A percentile compares a stretch with the other conserved stretches of the same genome.
Evolutionary conservation across 768 basidiomycete species (phyloP).

Genomic region (Agrocybe chaxingu): DNA sequence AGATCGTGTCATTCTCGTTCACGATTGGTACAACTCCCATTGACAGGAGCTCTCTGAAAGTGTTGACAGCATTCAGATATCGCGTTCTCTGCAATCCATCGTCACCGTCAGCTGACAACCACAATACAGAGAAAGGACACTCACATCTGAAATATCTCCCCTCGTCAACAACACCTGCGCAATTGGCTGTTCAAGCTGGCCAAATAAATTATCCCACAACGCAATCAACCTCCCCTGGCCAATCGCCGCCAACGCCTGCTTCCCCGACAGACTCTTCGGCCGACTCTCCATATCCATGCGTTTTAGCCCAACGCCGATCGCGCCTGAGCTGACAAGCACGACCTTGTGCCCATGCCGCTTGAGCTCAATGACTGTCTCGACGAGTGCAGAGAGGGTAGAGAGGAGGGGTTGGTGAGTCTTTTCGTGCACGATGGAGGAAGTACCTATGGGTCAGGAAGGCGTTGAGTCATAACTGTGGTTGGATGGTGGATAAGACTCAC

Average conservation of each 20-base stretch:
- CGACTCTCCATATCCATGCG: constrained; percentile 80
- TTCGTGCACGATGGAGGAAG: constrained; percentile 96
- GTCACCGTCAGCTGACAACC: not conserved
- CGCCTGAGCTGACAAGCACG: constrained; percentile 93
- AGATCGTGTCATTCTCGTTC: constrained; percentile 98
- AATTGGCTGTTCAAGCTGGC: constrained; percentile 91
- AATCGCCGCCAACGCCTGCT: constrained; percentile 96
- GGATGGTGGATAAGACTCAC: constrained; percentile 31
- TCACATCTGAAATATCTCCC: constrained; percentile 96
- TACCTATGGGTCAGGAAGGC: constrained; percentile 48
- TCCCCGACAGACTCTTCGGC: constrained; percentile 84
- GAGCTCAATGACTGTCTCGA: constrained; percentile 84
- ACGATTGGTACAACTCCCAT: constrained; percentile 98
- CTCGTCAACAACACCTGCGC: constrained; percentile 93
- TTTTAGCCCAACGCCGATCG: constrained; percentile 94
- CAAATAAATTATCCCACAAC: constrained; percentile 95
- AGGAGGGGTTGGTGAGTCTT: constrained; percentile 89
- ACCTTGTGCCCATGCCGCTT: constrained; percentile 85
- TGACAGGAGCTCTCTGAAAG: constrained; percentile 83
- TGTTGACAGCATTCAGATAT: constrained; percentile 96
- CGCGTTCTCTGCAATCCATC: constrained; percentile 68
- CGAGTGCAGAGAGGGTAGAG: constrained; percentile 86
- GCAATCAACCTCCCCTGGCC: constrained; percentile 96
- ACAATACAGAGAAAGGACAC: constrained; percentile 9
- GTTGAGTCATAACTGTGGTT: not conserved